Evolutionary conservation across 306 rosid genomes (phyloP), one percentile per base, ranked within the genome.

Genomic region (Chamaecrista fasciculata): DNA sequence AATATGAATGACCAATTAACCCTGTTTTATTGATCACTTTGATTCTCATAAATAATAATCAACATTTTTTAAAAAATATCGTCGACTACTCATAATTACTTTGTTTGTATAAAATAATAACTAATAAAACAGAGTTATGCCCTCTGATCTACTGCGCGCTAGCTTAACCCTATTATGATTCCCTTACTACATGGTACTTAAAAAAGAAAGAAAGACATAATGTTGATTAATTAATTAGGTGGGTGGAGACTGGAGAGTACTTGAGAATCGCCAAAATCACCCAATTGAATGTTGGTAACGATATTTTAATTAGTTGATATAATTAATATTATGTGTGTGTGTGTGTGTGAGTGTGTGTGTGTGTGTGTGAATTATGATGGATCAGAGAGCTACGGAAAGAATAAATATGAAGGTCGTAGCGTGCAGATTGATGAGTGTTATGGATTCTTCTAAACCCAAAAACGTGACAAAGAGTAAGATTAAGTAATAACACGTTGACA

Each of bases 341-440:
- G n/a, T n/a, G n/a, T n/a, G n/a, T n/a, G n/a, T n/a, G n/a, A n/a
- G n/a, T n/a, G n/a, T n/a, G n/a, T n/a, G n/a, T n/a, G n/a, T n/a
- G n/a, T n/a, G n/a, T n/a, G n/a, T n/a, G n/a, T n/a, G n/a, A n/a
- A n/a, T n/a, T n/a, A n/a, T n/a, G n/a, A n/a, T n/a, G n/a, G n/a
- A n/a, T n/a, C n/a, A n/a, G n/a, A n/a, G n/a, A 25, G 71, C 24
- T 53, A 64, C 12, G 66, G 34, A 65, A 57, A 62, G 67, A 66
- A 31, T 57, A 57, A 12, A 58, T 42, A 31, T 24, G 34, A 29
- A 29, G 51, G 36, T 12, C 58, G 49, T 60, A 12, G 71, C 39
- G 65, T 63, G 37, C 65, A 37, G 42, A 36, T 49, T 66, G 59
- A 62, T 76, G 60, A 19, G 31, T 51, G 23, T 28, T 28, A 28